A percentile compares a stretch with the other conserved stretches of the same genome.
Conservation (phyloP, 495 filamentous ascomycete genomes). For the Annulohypoxylon maeteangense region DNA sequence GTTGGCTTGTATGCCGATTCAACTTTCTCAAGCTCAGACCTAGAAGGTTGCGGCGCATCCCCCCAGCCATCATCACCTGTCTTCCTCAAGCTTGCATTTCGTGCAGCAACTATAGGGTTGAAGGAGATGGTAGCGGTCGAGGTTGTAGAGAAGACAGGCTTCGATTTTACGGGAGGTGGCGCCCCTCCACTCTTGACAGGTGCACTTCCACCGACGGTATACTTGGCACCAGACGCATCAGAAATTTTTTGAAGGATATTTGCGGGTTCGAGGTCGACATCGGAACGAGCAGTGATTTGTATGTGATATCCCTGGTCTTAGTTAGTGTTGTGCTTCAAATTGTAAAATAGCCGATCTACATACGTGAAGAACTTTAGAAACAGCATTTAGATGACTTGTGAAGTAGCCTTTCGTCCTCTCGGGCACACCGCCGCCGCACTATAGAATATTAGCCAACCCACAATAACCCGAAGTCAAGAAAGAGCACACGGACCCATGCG, state of each 20-base stretch:
- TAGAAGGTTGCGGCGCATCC: constrained; percentile 81
- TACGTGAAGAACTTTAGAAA: constrained; percentile 87
- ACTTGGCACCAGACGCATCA: constrained; percentile 95
- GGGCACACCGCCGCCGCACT: constrained; percentile 95
- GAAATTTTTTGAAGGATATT: constrained; percentile 92
- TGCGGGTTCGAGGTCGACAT: constrained; percentile 86
- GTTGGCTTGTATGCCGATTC: constrained; percentile 91
- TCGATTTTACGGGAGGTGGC: constrained; percentile 79
- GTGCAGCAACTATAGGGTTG: constrained; percentile 68
- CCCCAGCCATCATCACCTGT: constrained; percentile 88
- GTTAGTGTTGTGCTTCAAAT: constrained; percentile 21
- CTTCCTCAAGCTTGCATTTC: constrained; percentile 56
- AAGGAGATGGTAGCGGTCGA: constrained; percentile 70
- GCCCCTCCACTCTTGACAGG: constrained; percentile 61
- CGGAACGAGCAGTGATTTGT: constrained; percentile 92
- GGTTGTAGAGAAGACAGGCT: constrained; percentile 87
- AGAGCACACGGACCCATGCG: constrained; percentile 69
- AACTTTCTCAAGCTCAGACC: constrained; percentile 92
- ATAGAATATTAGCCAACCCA: constrained; percentile 41
- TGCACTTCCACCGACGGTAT: constrained; percentile 71
- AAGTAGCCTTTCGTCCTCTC: constrained; percentile 98
- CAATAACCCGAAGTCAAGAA: constrained; percentile 39
- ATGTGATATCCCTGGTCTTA: constrained; percentile 86
- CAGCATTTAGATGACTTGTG: constrained; percentile 88
- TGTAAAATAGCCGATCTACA: constrained; percentile 51